phyloP scores from a whole-genome alignment of 2,329 filamentous ascomycete species.

The Cyphellophora europaea region DNA sequence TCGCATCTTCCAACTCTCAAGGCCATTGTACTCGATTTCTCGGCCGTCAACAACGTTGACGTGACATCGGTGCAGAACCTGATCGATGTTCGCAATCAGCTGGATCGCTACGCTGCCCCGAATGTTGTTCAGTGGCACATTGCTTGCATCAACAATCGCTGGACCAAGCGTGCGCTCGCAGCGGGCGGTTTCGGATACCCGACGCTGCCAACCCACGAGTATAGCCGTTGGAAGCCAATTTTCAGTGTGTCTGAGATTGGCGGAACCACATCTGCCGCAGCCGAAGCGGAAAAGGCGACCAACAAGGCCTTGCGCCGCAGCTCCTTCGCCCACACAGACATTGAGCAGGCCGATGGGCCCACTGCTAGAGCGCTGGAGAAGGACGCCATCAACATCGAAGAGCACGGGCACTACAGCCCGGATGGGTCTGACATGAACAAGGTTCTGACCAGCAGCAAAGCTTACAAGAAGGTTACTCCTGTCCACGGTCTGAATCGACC shows the following conservation, averaged over 20 bases:
- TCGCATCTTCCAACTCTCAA: constrained; percentile 59
- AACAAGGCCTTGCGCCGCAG: constrained; percentile 37
- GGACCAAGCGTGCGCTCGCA: constrained; percentile 85
- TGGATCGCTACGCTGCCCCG: constrained; percentile 74
- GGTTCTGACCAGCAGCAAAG: constrained; percentile 39
- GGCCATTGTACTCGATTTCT: constrained; percentile 90
- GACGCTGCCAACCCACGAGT: constrained; percentile 40
- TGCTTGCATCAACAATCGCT: constrained; percentile 84
- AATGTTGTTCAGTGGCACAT: constrained; percentile 90
- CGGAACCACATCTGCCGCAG: constrained; percentile 59
- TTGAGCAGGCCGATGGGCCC: constrained; percentile 24
- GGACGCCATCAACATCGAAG: constrained; percentile 1
- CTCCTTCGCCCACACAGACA: constrained; percentile 15
- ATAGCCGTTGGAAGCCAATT: constrained; percentile 80
- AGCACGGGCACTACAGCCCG: constrained; percentile 19
- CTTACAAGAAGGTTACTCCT: constrained; percentile 45
- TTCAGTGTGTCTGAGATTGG: constrained; percentile 87
- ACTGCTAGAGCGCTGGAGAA: constrained; percentile 2
- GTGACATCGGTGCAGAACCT: constrained; percentile 85
- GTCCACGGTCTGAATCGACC: constrained; percentile 83
- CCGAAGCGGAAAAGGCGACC: constrained; percentile 53
- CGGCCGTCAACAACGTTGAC: constrained; percentile 86
- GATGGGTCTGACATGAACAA: constrained; percentile 32
- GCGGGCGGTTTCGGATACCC: constrained; percentile 85
- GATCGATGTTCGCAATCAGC: constrained; percentile 89